Evolutionary conservation across 495 filamentous ascomycete genomes (phyloP), one percentile per base, ranked within the genome.

Genomic region (Penicillium cosmopolitanum): DNA sequence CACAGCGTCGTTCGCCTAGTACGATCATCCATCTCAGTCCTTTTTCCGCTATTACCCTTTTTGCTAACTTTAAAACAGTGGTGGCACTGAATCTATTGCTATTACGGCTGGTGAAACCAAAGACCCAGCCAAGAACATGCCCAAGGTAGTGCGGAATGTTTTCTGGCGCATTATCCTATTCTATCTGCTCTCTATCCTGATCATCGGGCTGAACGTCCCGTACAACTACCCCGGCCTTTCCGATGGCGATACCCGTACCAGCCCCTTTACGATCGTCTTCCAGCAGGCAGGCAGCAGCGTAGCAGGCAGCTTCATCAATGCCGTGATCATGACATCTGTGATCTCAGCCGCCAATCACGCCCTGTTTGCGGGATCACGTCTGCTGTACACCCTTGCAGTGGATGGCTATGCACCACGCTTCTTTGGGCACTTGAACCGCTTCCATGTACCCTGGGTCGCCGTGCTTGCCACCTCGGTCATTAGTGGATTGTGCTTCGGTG

Each of bases 401-500:
- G 72, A 78, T 15, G 74, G 76, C 19, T 78, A 82, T 53, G 80
- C 80, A 0, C 79, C 80, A 1, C 58, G 57, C 7, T 68, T 80
- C 55, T 81, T 88, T 58, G 74, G 75, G 9, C 66, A 70, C 15
- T 63, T 86, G 25, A 87, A 83, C 46, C 75, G 79, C n/a, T 81
- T 82, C 58, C 71, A 82, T 19, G 79, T 87, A 0, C 85, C 85
- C 2, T 86, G 82, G 82, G 69, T 86, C 10, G 81, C 84, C 1
- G 83, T 87, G 3, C 73, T 87, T 0, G 77, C 76, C 3, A 86
- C 84, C 2, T 80, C 78, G 0, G 62, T 78, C 7, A 80, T 87
- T 42, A 83, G 79, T 55, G 82, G 79, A 5, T 74, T 87, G 4
- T 85, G 83, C 57, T 88, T 87, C 52, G 84, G 84, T 19, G 82